Conservation (phyloP, 345 rosid genomes). For the Eucalyptus curtisii region DNA sequence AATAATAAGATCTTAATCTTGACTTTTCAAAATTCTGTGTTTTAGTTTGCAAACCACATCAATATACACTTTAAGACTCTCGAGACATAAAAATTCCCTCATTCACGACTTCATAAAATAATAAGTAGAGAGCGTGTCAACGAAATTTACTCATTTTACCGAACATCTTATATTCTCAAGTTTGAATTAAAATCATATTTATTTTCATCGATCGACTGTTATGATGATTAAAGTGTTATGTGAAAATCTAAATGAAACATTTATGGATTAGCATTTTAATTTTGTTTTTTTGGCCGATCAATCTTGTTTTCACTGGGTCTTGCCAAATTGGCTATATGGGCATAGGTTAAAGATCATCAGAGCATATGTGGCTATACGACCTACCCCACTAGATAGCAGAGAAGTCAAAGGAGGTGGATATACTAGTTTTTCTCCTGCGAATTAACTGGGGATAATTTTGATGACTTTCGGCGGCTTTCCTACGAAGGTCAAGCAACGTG, state of each 20-base stretch:
- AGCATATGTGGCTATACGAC: neutral
- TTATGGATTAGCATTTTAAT: neutral
- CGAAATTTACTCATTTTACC: rapidly evolving
- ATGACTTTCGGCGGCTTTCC: neutral
- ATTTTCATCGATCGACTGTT: neutral
- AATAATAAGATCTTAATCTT: neutral
- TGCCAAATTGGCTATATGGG: neutral
- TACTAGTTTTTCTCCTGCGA: neutral
- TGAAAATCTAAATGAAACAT: neutral
- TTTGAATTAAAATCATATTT: neutral
- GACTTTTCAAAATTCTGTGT: neutral
- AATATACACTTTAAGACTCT: neutral
- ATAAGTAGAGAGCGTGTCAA: rapidly evolving
- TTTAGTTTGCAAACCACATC: neutral
- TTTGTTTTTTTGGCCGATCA: neutral
- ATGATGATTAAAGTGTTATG: neutral
- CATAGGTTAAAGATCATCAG: neutral
- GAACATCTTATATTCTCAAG: neutral
- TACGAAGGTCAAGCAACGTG: neutral
- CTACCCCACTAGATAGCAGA: neutral
- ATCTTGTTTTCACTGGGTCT: neutral
- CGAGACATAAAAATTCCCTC: rapidly evolving
- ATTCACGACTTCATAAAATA: rapidly evolving
- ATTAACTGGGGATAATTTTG: neutral
- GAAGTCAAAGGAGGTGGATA: neutral